Evolutionary conservation across 164 flowering plant genomes (phyloP).

Genomic region (Tinospora cordifolia): DNA sequence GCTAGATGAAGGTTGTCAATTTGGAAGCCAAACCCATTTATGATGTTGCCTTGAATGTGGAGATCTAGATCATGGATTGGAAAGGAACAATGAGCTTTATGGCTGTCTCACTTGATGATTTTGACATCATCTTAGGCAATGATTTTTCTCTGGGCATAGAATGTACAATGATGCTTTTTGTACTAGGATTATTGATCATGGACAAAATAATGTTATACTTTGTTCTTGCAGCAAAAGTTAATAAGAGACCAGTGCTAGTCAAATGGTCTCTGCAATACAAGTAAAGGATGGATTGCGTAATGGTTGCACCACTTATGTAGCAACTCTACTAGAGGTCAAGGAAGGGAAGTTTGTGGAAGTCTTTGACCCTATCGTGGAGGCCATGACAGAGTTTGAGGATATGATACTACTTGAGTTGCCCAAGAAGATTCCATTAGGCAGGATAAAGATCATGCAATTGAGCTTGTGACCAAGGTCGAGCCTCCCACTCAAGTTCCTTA

Average conservation of each 20-base stretch:
- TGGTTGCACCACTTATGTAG: not conserved
- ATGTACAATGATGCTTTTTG: constrained; percentile 1
- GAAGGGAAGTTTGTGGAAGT: too few relatives aligned
- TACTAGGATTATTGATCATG: constrained; percentile 3
- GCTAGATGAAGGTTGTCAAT: not conserved
- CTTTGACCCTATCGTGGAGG: not conserved
- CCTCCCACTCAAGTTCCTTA: constrained; percentile 11
- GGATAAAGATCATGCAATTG: constrained; percentile 13
- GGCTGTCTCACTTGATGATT: constrained; percentile 9
- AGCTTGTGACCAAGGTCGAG: constrained; percentile 1
- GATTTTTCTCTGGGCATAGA: not conserved
- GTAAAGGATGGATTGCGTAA: not conserved
- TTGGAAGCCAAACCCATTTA: not conserved
- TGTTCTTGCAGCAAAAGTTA: not conserved
- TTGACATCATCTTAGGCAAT: too few relatives aligned
- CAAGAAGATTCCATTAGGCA: not conserved
- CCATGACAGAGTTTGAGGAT: constrained; percentile 8
- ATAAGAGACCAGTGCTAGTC: not conserved
- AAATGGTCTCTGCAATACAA: constrained; percentile 1
- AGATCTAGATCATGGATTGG: not conserved
- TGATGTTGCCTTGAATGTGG: not conserved
- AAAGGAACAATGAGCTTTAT: not conserved
- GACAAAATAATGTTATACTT: not conserved
- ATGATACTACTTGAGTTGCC: constrained; percentile 13
- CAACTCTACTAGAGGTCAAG: constrained; percentile 1